Conservation (phyloP, 305 asterid genomes). For the Withania somnifera region DNA sequence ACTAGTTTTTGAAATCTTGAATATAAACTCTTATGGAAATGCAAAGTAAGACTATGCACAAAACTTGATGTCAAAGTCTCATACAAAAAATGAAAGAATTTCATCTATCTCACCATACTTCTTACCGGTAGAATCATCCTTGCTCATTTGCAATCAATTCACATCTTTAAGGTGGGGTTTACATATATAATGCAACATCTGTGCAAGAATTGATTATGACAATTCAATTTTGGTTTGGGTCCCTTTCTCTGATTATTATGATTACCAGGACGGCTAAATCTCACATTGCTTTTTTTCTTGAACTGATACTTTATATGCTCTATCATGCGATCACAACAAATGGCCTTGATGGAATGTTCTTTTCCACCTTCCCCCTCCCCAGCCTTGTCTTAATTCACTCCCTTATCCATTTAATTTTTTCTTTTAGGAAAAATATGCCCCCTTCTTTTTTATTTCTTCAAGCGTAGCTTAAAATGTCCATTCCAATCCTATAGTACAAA, state of each 20-base stretch:
- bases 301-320: neutral
- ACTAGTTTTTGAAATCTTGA: too few relatives aligned
- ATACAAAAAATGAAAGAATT: neutral
- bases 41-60: too few relatives aligned
- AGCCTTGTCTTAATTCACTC: neutral
- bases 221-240: slow-evolving; percentile 19
- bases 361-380: neutral
- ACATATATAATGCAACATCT: slow-evolving; percentile 23
- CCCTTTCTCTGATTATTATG: slow-evolving; percentile 4
- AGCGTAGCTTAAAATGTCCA: neutral
- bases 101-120: neutral
- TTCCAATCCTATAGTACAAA: neutral
- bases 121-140: neutral
- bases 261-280: slow-evolving; percentile 1
- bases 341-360: slow-evolving; percentile 26
- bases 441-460: neutral
- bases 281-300: neutral
- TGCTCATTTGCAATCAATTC: neutral
- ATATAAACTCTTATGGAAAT: too few relatives aligned
- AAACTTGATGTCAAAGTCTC: neutral
- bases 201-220: slow-evolving; percentile 24
- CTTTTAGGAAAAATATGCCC: neutral
- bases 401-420: neutral
- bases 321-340: slow-evolving; percentile 6
- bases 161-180: neutral